These are phyloP conservation scores for Fusarium annulatum DNA, from an alignment of 2,329 filamentous ascomycete genomes.

Conservation along the genomic window DNA sequence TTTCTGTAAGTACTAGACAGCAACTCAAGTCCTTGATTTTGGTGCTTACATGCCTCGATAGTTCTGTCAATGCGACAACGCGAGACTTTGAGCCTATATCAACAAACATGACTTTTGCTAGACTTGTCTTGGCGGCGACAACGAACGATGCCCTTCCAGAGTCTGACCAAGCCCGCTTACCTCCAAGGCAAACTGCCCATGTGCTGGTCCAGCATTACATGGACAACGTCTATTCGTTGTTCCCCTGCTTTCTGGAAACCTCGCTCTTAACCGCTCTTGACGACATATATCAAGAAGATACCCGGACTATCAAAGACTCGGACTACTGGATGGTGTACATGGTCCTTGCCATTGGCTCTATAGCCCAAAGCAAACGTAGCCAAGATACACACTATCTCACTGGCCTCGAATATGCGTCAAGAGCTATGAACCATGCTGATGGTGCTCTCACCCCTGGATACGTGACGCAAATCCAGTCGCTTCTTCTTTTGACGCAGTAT, in stretches of 20 bases:
- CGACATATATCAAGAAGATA: constrained; percentile 79
- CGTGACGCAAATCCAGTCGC: constrained; percentile 84
- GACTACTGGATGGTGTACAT: constrained; percentile 91
- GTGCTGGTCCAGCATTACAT: constrained; percentile 85
- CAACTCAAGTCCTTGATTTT: background rate
- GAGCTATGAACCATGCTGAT: constrained; percentile 81
- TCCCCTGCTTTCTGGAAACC: constrained; percentile 86
- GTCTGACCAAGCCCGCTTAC: constrained; percentile 70
- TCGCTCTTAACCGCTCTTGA: constrained; percentile 82
- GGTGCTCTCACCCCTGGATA: constrained; percentile 87
- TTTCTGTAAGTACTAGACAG: constrained; percentile 71
- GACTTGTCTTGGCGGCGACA: constrained; percentile 85
- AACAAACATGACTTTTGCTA: constrained; percentile 91
- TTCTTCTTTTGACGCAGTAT: constrained; percentile 88
- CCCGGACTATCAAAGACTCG: constrained; percentile 70
- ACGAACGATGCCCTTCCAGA: constrained; percentile 78
- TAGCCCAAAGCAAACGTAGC: constrained; percentile 75
- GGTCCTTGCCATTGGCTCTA: constrained; percentile 85
- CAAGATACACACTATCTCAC: constrained; percentile 71
- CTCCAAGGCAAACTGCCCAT: constrained; percentile 74
- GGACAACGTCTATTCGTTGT: constrained; percentile 80
- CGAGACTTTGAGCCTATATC: constrained; percentile 92
- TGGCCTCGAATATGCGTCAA: constrained; percentile 66
- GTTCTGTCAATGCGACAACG: constrained; percentile 93
- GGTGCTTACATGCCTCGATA: constrained; percentile 50